Evolutionary conservation across 495 filamentous ascomycete genomes (phyloP), one percentile per base, ranked within the genome.

Genomic region (Podospora bellae-mahoneyi): DNA sequence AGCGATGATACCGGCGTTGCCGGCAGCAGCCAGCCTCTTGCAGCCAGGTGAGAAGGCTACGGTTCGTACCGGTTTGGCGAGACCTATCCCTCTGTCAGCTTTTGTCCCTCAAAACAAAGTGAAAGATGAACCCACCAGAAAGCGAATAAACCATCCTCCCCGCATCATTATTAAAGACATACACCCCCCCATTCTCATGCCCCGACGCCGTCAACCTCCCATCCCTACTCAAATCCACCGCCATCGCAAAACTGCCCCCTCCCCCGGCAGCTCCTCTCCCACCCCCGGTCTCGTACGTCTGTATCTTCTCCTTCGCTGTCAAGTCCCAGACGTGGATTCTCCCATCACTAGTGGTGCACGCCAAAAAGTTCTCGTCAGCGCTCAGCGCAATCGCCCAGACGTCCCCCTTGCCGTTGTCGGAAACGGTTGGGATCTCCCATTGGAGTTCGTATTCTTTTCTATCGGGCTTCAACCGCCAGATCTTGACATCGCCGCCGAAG

Each of bases 91-190:
- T 68, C 13, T 63, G 30, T 16, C 54, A 65, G n/a, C 59, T 30
- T 20, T 3, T 16, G 44, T 18, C 39, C 9, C 39, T 48, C 3
- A 15, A 5, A 62, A 61, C 44, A 2, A 9, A 26, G 10, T 20
- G 4, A 6, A 20, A 30, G 5, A 15, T 5, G 53, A 10, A 5
- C 84, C 66, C 83, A 93, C 93, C 90, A 60, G 91, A 87, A 65
- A 98, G 82, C 26, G 92, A 96, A 78, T 96, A 95, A 3, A 90
- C 83, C 77, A 98, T 86, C 63, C 91, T 88, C 18, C 91, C 92
- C 0, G 91, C 92, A 73, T 92, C 89, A 73, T 97, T 97, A 78
- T 89, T 92, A 82, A 97, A 98, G 53, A 99, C 89, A 74, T 97
- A 97, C 63, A 99, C 86, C n/a, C 87, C 89, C 27, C 95, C 95